These are phyloP conservation scores for Kwoniella shivajii DNA, from an alignment of 1,284 basidiomycete genomes.

Conservation along the genomic window DNA sequence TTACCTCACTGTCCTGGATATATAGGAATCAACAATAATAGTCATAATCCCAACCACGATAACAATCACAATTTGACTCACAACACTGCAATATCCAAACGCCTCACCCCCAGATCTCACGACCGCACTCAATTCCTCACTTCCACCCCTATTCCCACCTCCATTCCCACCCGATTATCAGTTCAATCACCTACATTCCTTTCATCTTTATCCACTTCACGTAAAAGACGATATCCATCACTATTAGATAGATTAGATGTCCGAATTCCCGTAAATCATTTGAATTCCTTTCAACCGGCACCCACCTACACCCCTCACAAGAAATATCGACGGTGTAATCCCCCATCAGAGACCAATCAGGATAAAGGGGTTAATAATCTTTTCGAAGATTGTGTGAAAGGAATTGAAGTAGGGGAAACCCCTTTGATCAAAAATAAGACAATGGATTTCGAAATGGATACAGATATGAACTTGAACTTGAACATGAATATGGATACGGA, in stretches of 20 bases:
- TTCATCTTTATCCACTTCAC: not conserved
- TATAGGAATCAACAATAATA: too few relatives aligned
- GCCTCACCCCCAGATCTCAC: not conserved
- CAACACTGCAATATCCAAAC: not conserved
- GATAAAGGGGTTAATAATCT: not conserved
- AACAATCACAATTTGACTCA: not conserved
- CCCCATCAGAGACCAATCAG: not conserved
- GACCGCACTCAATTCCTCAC: not conserved
- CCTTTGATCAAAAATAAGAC: not conserved
- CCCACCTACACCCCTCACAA: not conserved
- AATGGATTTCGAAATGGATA: slow-evolving; percentile 1
- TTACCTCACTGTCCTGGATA: too few relatives aligned
- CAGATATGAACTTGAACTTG: not conserved
- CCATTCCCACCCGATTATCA: not conserved
- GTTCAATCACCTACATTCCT: slow-evolving; percentile 8
- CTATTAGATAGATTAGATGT: not conserved
- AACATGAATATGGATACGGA: not conserved
- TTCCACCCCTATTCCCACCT: not conserved
- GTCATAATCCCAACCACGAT: too few relatives aligned
- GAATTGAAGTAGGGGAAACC: too few relatives aligned
- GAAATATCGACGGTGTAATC: not conserved
- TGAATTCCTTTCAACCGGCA: not conserved
- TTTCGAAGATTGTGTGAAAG: not conserved
- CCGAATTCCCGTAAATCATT: not conserved
- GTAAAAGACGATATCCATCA: not conserved